These are phyloP conservation scores for Podospora didyma DNA, from an alignment of 495 filamentous ascomycete species.

Conservation along the genomic window DNA sequence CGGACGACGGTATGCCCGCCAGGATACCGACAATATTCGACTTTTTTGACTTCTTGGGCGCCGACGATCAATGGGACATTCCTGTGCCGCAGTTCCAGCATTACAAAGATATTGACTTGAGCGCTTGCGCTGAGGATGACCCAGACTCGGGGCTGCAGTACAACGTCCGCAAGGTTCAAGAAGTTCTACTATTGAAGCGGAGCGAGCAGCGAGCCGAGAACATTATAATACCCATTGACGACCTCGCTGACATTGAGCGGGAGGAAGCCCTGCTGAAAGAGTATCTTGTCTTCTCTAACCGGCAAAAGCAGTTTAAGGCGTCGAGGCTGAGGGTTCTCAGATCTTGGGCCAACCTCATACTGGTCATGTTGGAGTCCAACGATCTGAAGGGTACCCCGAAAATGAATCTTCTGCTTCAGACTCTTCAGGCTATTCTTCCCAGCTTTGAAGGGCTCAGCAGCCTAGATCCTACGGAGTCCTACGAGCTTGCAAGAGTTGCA, in stretches of 20 bases:
- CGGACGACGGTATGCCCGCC: constrained; percentile 58
- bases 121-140: constrained; percentile 51
- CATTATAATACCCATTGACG: constrained; percentile 48
- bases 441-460: constrained; percentile 72
- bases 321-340: constrained; percentile 62
- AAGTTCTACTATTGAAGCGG: constrained; percentile 56
- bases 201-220: constrained; percentile 50
- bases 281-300: constrained; percentile 60
- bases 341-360: constrained; percentile 77
- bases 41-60: constrained; percentile 83
- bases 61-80: constrained; percentile 53
- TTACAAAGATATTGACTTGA: constrained; percentile 60
- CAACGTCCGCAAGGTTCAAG: constrained; percentile 58
- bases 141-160: constrained; percentile 47
- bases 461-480: constrained; percentile 58
- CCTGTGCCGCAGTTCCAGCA: constrained; percentile 46
- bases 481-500: constrained; percentile 71
- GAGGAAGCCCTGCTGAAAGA: constrained; percentile 56
- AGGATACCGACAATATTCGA: constrained; percentile 77
- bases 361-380: constrained; percentile 72
- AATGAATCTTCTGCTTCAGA: constrained; percentile 73
- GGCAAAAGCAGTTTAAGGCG: constrained; percentile 51
- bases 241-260: constrained; percentile 51
- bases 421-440: constrained; percentile 79
- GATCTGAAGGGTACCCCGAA: constrained; percentile 64